Evolutionary conservation across 2,329 filamentous ascomycete genomes (phyloP), one percentile per base, ranked within the genome.

Genomic region (Teratosphaeria pseudoeucalypti): DNA sequence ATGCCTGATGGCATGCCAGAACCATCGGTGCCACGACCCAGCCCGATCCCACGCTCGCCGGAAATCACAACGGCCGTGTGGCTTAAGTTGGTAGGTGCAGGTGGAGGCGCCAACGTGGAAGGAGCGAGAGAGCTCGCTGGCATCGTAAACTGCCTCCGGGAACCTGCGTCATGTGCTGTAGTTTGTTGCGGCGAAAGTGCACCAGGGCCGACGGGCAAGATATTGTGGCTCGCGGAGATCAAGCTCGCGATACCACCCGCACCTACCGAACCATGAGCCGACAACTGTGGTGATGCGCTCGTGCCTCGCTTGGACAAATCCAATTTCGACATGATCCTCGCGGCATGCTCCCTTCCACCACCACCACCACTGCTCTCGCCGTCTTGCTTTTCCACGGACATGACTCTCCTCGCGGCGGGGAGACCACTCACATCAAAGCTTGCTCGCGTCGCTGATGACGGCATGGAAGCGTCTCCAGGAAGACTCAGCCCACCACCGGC

Each of bases 291-390:
- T 16, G 67, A 62, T 19, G 58, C 26, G 26, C 86, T 82, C 6
- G 85, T 84, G 43, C 86, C 81, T 71, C 92, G 95, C 64, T 92
- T 85, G 72, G 95, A 89, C 60, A 96, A 79, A 73, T 96, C 92
- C 53, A 96, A 81, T 73, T 91, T 96, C 72, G 95, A 90, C 72
- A 96, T 96, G 63, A 97, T 90, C 61, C 92, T 85, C 23, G 90
- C 84, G 9, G 90, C 88, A 72, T 94, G 90, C 61, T 95, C 91
- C 62, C 88, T 82, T 60, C 86, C 82, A 63, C 84, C 85, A 6
- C 86, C 82, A 63, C 84, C 85, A 6, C 34, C 55, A 49, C 43
- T 34, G 34, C 55, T 56, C 68, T 94, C 89, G 10, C 64, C 64
- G 58, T 68, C 67, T 16, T 70, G 67, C n/a, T 72, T 68, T 16